Evolutionary conservation across 2,329 filamentous ascomycete genomes (phyloP), one percentile per base, ranked within the genome.

Genomic region (Penicillium sclerotiorum): DNA sequence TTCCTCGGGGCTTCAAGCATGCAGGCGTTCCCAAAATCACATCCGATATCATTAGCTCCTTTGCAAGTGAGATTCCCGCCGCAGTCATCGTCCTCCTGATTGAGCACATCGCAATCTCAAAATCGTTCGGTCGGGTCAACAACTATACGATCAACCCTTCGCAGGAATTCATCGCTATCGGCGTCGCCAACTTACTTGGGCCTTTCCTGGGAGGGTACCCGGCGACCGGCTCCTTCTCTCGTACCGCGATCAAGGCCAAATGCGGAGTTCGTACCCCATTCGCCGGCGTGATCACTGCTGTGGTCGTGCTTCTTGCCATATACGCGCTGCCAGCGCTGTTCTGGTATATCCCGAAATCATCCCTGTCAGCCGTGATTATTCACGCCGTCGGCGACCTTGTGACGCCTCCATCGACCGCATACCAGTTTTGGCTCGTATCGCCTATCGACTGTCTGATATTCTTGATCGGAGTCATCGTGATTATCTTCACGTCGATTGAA

Each of bases 91-190:
- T 99, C 13, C 80, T 97, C 49, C 80, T 97, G 28, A 95, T 97
- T 53, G 94, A 97, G 72, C 93, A 97, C 68, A 96, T 97, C 61
- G 91, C 93, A 39, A 96, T 97, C 56, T 90, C 92, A n/a, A 99
- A 97, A 70, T 96, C 93, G 0, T 97, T 99, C 60, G 94, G 94
- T 8, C 84, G 93, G 50, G 83, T 96, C 62, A 97, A 96, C 77
- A 95, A 96, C 75, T 99, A 99, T 73, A 87, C 84, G 13, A 96
- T 99, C 67, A 86, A 96, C 61, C 92, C 94, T 0, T 96, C 93
- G 0, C 93, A 99, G 69, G 93, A 99, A 69, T 82, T 99, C 73
- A 89, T 99, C 40, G 93, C 90, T 18, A 96, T 97, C 57, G 93
- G 93, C 55, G 83, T 96, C 21, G 88, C 87, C 28, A 97, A 97